phyloP scores from a whole-genome alignment of 345 rosid genomes.

The Gossypium anomalum region DNA sequence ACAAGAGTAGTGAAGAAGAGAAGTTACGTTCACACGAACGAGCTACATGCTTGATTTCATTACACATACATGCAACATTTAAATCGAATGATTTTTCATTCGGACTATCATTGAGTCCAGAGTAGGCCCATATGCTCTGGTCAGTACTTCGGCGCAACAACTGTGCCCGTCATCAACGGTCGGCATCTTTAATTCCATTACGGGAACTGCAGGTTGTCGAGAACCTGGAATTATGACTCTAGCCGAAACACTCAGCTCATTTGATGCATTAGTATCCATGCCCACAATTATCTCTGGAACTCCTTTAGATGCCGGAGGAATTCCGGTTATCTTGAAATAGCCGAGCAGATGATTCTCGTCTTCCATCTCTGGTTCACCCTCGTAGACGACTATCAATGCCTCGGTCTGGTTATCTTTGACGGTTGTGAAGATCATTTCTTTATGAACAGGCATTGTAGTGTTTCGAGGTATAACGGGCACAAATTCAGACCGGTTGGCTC shows the following conservation, averaged over 20 bases:
- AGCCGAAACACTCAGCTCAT: constrained; percentile 53
- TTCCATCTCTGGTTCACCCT: constrained; percentile 67
- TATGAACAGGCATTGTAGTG: constrained; percentile 68
- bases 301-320: constrained; percentile 62
- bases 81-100: constrained; percentile 28
- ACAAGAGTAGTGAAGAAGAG: no score
- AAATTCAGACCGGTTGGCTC: constrained; percentile 49
- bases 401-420: constrained; percentile 61
- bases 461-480: constrained; percentile 59
- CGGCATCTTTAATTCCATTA: constrained; percentile 84
- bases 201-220: constrained; percentile 48
- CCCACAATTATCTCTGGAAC: constrained; percentile 75
- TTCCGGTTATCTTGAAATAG: constrained; percentile 69
- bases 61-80: neutral
- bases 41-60: neutral
- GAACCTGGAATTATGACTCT: constrained; percentile 57
- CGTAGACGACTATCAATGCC: constrained; percentile 64
- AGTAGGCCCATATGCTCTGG: constrained; percentile 47
- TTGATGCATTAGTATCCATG: constrained; percentile 75
- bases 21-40: no score
- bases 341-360: constrained; percentile 80
- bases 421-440: constrained; percentile 62
- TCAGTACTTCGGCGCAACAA: constrained; percentile 69
- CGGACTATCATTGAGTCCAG: constrained; percentile 55
- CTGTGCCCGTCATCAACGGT: constrained; percentile 87